These are phyloP conservation scores for Curvularia sp. DNA, from an alignment of 2,329 filamentous ascomycete genomes.

Conservation along the genomic window DNA sequence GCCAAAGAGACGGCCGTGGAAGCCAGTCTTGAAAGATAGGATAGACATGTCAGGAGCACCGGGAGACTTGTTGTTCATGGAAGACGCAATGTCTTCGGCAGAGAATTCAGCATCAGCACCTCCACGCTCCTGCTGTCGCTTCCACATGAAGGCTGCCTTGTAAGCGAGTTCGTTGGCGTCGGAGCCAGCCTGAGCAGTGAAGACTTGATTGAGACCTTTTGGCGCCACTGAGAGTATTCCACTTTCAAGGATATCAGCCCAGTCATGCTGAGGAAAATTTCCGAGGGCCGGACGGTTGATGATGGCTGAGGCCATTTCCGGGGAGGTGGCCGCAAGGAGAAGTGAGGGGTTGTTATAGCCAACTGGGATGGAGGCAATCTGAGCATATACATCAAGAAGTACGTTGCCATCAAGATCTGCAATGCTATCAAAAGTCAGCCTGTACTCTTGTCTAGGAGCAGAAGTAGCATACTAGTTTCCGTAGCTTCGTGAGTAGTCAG, in stretches of 20 bases:
- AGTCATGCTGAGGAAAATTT: slow-evolving; percentile 88
- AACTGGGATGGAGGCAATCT: slow-evolving; percentile 90
- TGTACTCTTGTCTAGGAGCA: background rate
- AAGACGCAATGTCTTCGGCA: slow-evolving; percentile 72
- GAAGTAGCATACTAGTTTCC: slow-evolving; percentile 72
- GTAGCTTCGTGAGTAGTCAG: slow-evolving; percentile 47
- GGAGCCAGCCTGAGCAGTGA: slow-evolving; percentile 86
- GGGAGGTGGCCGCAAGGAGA: slow-evolving; percentile 71
- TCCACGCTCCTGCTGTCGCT: slow-evolving; percentile 80
- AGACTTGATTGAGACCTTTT: slow-evolving; percentile 84
- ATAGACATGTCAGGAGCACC: slow-evolving; percentile 83
- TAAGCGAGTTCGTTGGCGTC: slow-evolving; percentile 95
- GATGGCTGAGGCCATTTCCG: slow-evolving; percentile 79
- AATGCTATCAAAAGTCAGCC: slow-evolving; percentile 52
- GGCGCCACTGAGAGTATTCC: slow-evolving; percentile 84
- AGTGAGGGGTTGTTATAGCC: slow-evolving; percentile 90
- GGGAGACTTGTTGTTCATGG: slow-evolving; percentile 83
- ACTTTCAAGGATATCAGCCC: slow-evolving; percentile 78
- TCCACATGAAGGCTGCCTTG: slow-evolving; percentile 96
- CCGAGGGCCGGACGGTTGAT: slow-evolving; percentile 90
- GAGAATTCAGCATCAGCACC: slow-evolving; percentile 80
- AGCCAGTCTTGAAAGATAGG: slow-evolving; percentile 84
- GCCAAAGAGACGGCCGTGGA: slow-evolving; percentile 91
- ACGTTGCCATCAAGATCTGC: slow-evolving; percentile 74
- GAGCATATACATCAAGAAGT: slow-evolving; percentile 80